Conservation (phyloP, 106 monocot species). For the Dactylorhiza incarnata region DNA sequence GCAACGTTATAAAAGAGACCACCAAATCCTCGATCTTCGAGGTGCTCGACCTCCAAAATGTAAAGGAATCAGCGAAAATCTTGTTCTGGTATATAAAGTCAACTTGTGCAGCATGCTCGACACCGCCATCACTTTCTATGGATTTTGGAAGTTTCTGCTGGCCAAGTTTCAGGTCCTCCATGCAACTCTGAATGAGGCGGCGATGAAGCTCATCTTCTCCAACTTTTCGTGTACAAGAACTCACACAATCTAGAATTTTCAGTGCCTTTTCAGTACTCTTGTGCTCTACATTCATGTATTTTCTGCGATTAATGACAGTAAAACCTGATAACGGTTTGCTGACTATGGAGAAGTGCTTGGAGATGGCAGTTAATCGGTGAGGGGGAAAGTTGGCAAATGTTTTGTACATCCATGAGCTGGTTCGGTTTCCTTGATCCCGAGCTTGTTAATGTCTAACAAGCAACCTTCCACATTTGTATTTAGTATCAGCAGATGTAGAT, state of each 20-base stretch:
- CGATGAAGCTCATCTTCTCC: slow-evolving; percentile 14
- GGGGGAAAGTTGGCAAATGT: not conserved
- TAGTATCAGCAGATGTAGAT: not conserved
- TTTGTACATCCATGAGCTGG: slow-evolving; percentile 2
- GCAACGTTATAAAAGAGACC: slow-evolving; percentile 17
- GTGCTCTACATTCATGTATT: slow-evolving; percentile 1
- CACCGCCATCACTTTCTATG: not conserved
- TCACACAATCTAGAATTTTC: slow-evolving; percentile 23
- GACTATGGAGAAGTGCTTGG: slow-evolving; percentile 4
- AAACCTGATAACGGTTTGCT: not conserved
- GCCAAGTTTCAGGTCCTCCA: slow-evolving; percentile 26
- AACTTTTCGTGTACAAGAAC: slow-evolving; percentile 2
- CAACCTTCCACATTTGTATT: not conserved
- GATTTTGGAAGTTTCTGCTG: not conserved
- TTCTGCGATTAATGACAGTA: not conserved
- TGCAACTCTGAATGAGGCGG: slow-evolving; percentile 34
- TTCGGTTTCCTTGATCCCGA: not conserved
- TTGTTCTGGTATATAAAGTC: not conserved
- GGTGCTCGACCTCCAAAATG: not conserved
- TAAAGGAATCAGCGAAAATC: not conserved
- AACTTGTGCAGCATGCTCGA: not conserved
- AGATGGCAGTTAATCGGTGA: not conserved
- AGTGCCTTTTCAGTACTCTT: slow-evolving; percentile 15
- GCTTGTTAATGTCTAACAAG: not conserved
- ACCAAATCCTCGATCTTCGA: slow-evolving; percentile 16